phyloP scores from a whole-genome alignment of 352 stramenopile genomes.

The Stramenopiles sp. region DNA sequence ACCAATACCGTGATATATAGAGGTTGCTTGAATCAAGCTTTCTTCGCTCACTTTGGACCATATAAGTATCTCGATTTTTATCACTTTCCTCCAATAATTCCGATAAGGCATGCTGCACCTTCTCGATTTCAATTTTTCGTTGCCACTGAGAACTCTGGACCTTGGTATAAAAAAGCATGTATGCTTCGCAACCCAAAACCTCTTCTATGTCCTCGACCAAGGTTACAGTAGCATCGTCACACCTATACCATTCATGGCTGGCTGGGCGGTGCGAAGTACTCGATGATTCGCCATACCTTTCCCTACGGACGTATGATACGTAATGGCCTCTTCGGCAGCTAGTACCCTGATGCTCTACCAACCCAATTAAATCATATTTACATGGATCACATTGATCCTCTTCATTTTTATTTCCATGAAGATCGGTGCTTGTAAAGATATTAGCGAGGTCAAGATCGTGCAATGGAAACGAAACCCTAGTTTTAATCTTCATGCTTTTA shows the following conservation, averaged over 20 bases:
- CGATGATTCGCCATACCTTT: not conserved
- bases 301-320: not conserved
- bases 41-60: not conserved
- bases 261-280: not conserved
- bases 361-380: constrained; percentile 10
- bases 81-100: not conserved
- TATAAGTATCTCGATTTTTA: not conserved
- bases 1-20: constrained; percentile 3
- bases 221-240: not conserved
- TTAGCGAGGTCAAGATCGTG: not conserved
- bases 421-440: not conserved
- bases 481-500: not conserved
- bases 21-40: not conserved
- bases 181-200: not conserved
- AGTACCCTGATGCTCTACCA: not conserved
- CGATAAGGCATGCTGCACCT: not conserved
- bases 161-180: not conserved
- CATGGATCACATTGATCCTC: not conserved
- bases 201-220: not conserved
- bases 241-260: not conserved
- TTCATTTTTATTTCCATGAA: not conserved
- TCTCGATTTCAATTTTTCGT: not conserved
- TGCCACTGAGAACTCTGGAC: not conserved
- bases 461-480: not conserved
- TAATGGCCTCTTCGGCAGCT: not conserved